These are phyloP conservation scores for Pseudogymnoascus sp. DNA, from an alignment of 2,329 filamentous ascomycete genomes.

Conservation along the genomic window DNA sequence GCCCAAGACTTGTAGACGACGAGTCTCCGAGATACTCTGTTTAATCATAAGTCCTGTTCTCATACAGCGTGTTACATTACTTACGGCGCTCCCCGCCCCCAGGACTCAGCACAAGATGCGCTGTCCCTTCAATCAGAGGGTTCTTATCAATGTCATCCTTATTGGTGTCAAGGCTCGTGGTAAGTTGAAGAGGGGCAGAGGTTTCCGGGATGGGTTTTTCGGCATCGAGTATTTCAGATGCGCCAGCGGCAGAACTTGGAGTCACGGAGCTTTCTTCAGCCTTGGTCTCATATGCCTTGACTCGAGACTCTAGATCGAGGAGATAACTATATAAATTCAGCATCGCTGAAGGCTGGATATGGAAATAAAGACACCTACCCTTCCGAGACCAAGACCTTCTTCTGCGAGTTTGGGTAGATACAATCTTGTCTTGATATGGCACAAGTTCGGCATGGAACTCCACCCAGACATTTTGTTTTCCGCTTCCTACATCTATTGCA, in stretches of 20 bases:
- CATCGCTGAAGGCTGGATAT: background rate
- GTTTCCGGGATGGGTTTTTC: background rate
- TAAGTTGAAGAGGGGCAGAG: background rate
- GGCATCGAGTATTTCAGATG: background rate
- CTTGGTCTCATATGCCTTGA: constrained; percentile 18
- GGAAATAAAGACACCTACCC: constrained; percentile 13
- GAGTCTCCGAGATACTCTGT: constrained; percentile 24
- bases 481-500: constrained; percentile 22
- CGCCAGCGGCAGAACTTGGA: background rate
- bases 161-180: background rate
- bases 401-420: constrained; percentile 19
- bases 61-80: background rate
- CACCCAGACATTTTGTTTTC: constrained; percentile 23
- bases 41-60: constrained; percentile 7
- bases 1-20: constrained; percentile 22
- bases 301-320: constrained; percentile 17
- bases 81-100: constrained; percentile 11
- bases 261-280: constrained; percentile 6
- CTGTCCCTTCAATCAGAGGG: constrained; percentile 12
- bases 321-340: constrained; percentile 18
- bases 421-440: constrained; percentile 14
- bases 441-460: constrained; percentile 19
- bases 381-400: constrained; percentile 20
- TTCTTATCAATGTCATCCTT: constrained; percentile 14
- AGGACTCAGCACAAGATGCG: constrained; percentile 11